Conservation (phyloP, 331 rosid genomes). For the Cucumis variabilis region DNA sequence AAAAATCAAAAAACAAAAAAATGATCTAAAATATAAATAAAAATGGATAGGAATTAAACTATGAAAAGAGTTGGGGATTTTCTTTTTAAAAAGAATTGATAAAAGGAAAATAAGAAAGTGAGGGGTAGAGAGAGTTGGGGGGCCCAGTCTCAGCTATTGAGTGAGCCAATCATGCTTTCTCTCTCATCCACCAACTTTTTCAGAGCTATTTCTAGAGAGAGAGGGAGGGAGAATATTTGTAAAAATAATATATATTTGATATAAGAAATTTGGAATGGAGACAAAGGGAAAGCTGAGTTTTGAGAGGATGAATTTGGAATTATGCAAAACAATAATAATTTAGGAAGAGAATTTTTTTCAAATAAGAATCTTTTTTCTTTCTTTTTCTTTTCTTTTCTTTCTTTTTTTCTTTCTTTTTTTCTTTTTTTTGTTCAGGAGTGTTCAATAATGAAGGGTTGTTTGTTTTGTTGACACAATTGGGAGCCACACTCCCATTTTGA, state of each 20-base stretch:
- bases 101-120: no score
- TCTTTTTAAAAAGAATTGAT: no score
- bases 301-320: slow-evolving; percentile 20
- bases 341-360: background rate
- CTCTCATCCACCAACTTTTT: background rate
- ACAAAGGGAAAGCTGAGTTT: background rate
- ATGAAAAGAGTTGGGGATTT: no score
- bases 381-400: background rate
- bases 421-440: background rate
- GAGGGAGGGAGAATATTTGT: background rate
- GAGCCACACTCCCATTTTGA: background rate
- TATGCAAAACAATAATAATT: background rate
- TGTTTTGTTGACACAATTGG: background rate
- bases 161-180: background rate
- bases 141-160: slow-evolving; percentile 11
- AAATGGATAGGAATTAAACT: no score
- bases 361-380: background rate
- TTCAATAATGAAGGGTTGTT: slow-evolving; percentile 4
- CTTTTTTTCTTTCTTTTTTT: background rate
- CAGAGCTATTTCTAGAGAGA: slow-evolving; percentile 4
- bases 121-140: background rate
- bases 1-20: no score
- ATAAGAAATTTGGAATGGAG: background rate
- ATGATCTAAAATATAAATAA: no score
- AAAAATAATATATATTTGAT: background rate